Evolutionary conservation across 2,329 filamentous ascomycete species (phyloP).

Genomic region (Aspergillus puulaauensis): DNA sequence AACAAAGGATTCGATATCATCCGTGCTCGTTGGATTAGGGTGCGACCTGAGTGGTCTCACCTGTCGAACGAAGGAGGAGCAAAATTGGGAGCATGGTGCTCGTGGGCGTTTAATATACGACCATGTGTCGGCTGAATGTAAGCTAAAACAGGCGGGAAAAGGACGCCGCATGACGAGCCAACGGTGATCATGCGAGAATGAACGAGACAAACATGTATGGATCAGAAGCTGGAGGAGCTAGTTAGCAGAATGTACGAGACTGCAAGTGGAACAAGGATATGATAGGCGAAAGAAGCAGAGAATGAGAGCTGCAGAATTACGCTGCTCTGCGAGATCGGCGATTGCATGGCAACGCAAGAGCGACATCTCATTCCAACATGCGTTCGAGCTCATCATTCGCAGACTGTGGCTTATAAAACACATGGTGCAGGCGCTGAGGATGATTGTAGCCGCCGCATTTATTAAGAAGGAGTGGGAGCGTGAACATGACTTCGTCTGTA

Average conservation of each 20-base stretch:
- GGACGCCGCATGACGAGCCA: constrained; percentile 3
- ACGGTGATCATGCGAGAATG: background rate
- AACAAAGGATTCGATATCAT: constrained; percentile 2
- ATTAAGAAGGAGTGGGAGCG: background rate
- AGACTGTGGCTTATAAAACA: background rate
- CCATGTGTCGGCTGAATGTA: constrained; percentile 3
- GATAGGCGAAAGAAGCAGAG: background rate
- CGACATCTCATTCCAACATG: background rate
- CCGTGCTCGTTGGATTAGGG: constrained; percentile 1
- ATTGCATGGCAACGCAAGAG: constrained; percentile 8
- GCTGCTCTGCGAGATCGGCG: constrained; percentile 1
- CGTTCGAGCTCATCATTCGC: background rate
- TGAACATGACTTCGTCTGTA: background rate
- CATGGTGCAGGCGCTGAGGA: constrained; percentile 7
- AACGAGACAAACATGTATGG: background rate
- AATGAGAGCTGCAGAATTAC: background rate
- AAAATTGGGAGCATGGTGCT: background rate
- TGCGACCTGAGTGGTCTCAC: background rate
- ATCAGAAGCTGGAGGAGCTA: background rate
- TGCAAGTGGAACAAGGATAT: background rate
- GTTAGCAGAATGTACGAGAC: background rate
- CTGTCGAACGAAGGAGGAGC: background rate
- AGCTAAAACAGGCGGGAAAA: background rate
- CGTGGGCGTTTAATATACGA: constrained; percentile 5
- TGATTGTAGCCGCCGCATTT: constrained; percentile 11